phyloP scores from a whole-genome alignment of 106 monocot species.

The Acanthochlamys bracteata region DNA sequence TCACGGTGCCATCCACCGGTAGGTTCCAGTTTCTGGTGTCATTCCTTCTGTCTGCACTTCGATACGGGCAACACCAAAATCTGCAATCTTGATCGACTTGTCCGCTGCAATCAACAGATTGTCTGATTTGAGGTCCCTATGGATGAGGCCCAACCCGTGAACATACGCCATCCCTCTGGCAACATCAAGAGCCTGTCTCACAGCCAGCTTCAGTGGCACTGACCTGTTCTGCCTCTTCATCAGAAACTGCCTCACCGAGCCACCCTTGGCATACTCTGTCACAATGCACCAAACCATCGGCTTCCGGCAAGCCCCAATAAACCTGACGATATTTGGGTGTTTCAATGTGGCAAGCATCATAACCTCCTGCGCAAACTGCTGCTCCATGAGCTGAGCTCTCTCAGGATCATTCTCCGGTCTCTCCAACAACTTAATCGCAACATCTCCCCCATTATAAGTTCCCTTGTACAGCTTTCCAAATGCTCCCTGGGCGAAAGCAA shows the following conservation, averaged over 20 bases:
- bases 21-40: slow-evolving; percentile 73
- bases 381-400: slow-evolving; percentile 52
- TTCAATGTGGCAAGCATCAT: slow-evolving; percentile 68
- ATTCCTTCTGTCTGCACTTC: slow-evolving; percentile 72
- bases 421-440: slow-evolving; percentile 61
- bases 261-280: slow-evolving; percentile 71
- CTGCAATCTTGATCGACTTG: slow-evolving; percentile 67
- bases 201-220: slow-evolving; percentile 47
- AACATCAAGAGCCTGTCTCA: slow-evolving; percentile 57
- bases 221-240: slow-evolving; percentile 48
- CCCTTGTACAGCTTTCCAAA: slow-evolving; percentile 68
- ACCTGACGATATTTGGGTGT: slow-evolving; percentile 53
- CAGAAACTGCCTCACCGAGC: slow-evolving; percentile 53
- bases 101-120: slow-evolving; percentile 50
- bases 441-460: slow-evolving; percentile 60
- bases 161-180: slow-evolving; percentile 66
- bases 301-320: slow-evolving; percentile 59
- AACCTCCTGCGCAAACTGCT: slow-evolving; percentile 66
- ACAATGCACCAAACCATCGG: slow-evolving; percentile 72
- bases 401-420: slow-evolving; percentile 50
- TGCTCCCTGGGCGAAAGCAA: slow-evolving; percentile 63
- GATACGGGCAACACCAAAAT: slow-evolving; percentile 64
- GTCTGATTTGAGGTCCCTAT: slow-evolving; percentile 62
- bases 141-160: slow-evolving; percentile 53
- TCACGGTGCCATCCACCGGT: slow-evolving; percentile 81